Conservation (phyloP, 257 asterid species). For the Primulina tabacum region DNA sequence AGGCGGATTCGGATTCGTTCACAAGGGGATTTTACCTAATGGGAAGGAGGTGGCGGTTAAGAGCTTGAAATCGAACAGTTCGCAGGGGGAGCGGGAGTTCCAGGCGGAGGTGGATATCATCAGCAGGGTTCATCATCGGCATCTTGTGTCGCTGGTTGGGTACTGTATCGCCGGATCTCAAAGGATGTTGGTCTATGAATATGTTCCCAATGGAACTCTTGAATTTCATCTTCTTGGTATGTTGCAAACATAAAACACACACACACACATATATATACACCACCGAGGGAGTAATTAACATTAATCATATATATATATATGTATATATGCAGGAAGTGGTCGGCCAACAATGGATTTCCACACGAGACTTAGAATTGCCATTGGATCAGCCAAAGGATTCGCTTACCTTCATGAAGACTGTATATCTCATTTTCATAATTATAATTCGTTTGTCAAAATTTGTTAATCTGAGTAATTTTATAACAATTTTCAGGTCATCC, state of each 20-base stretch:
- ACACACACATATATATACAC: no score
- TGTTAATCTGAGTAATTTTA: no score
- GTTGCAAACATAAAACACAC: neutral
- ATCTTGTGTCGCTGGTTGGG: conserved; percentile 62
- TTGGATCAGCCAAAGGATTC: conserved; percentile 61
- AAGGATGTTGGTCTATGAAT: conserved; percentile 63
- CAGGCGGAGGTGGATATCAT: conserved; percentile 67
- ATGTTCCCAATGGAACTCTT: conserved; percentile 46
- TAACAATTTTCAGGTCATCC: conserved; percentile 67
- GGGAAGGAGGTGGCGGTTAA: conserved; percentile 59
- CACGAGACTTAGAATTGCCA: conserved; percentile 50
- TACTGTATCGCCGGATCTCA: conserved; percentile 53
- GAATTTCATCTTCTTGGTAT: conserved; percentile 67
- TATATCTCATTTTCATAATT: neutral
- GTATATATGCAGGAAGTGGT: neutral
- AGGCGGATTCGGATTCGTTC: conserved; percentile 71
- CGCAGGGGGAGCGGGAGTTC: conserved; percentile 66
- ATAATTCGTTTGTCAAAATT: neutral
- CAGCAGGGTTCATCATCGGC: conserved; percentile 65
- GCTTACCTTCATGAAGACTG: conserved; percentile 72
- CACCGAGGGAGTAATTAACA: no score
- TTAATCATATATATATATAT: no score
- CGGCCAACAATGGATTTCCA: conserved; percentile 43
- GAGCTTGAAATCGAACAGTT: conserved; percentile 54
- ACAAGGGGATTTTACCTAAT: conserved; percentile 59